A percentile compares a stretch with the other conserved stretches of the same genome.
These are phyloP conservation scores for Acanthamoeba divionensis DNA, from an alignment of 208 protist species.

Conservation along the genomic window DNA sequence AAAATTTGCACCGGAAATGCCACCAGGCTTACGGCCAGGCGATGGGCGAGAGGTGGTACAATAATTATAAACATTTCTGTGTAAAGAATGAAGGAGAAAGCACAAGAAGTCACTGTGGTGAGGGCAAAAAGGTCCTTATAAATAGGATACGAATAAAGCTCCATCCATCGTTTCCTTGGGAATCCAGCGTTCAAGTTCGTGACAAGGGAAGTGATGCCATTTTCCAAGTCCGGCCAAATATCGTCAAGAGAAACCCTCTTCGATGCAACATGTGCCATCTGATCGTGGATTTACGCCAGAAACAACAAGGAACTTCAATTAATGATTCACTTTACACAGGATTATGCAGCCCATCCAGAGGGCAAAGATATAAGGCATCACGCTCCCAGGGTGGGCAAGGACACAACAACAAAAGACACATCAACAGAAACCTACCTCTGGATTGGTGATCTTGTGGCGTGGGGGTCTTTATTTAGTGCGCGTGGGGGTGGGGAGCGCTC, in stretches of 20 bases:
- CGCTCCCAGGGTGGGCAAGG: too few species aligned
- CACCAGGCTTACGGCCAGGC: neutral
- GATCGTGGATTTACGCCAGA: neutral
- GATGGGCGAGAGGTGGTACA: conserved; percentile 68
- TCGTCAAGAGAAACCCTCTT: conserved; percentile 62
- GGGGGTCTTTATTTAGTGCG: too few species aligned
- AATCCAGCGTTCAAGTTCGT: conserved; percentile 64
- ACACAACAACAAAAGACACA: too few species aligned
- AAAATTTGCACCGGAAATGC: conserved; percentile 69
- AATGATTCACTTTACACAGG: too few species aligned
- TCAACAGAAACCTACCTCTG: too few species aligned
- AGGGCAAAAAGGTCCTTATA: neutral
- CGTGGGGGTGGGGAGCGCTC: too few species aligned
- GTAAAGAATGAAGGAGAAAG: neutral
- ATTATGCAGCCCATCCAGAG: too few species aligned
- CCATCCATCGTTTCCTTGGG: conserved; percentile 64
- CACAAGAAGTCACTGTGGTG: neutral
- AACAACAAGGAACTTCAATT: neutral
- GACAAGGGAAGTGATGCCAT: conserved; percentile 63
- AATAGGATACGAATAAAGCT: conserved; percentile 66
- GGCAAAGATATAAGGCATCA: too few species aligned
- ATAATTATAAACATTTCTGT: conserved; percentile 73
- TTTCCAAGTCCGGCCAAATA: conserved; percentile 69
- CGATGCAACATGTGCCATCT: conserved; percentile 51
- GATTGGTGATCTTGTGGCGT: too few species aligned